Evolutionary conservation across 1,284 basidiomycete genomes (phyloP).

Genomic region (Leccinum laetum): DNA sequence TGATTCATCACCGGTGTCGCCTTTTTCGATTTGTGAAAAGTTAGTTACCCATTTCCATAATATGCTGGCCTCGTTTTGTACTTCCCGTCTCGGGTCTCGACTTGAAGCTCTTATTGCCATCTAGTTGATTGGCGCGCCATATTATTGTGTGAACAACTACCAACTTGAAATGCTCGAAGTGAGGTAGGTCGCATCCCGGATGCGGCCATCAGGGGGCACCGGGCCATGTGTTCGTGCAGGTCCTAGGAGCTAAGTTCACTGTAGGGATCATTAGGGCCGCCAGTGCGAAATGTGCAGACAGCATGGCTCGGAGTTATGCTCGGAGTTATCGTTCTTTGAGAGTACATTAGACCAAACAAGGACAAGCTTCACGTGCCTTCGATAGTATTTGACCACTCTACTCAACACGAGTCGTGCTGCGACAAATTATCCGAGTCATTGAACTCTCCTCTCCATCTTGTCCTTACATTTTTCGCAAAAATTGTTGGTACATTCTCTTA

Average conservation of each 20-base stretch:
- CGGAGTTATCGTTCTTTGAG: no score
- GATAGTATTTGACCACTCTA: no score
- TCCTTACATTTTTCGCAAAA: no score
- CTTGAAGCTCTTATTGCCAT: background rate
- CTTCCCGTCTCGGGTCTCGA: background rate
- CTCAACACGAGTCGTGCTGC: no score
- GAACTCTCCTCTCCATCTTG: no score
- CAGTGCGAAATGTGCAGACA: no score
- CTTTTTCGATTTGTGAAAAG: slow-evolving; percentile 14
- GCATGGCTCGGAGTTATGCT: no score
- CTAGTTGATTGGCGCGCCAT: background rate
- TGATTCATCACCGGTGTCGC: background rate
- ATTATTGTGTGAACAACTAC: background rate
- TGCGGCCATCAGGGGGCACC: background rate
- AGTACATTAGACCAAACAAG: no score
- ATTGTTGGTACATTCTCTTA: no score
- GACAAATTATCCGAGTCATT: no score
- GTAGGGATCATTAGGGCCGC: no score
- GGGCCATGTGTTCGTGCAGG: background rate
- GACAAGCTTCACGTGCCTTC: no score
- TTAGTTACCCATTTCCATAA: background rate
- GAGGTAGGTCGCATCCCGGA: background rate
- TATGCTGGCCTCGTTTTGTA: background rate
- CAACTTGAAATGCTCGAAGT: background rate
- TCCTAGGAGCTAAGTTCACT: background rate